Percentiles rank a stretch among this genome's conserved stretches.
Conservation (phyloP, 2,329 filamentous ascomycete species). For the Cladosporium sp. region DNA sequence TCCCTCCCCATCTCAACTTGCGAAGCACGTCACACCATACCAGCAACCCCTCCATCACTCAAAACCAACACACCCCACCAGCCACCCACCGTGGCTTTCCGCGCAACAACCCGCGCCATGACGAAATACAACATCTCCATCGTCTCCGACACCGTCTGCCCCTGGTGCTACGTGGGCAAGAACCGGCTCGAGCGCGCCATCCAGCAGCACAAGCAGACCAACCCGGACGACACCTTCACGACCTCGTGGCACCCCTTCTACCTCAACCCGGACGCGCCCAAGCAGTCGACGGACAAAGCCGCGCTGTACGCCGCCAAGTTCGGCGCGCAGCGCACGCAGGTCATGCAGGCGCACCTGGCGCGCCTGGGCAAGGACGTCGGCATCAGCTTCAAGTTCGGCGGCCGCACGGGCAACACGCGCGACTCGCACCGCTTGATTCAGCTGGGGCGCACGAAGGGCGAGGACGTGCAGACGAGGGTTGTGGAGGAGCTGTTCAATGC, state of each 20-base stretch:
- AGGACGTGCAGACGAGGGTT: slow-evolving; percentile 52
- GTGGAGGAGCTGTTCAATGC: slow-evolving; percentile 58
- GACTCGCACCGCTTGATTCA: slow-evolving; percentile 74
- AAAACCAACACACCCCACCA: neutral
- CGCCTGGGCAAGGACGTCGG: slow-evolving; percentile 58
- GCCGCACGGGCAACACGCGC: slow-evolving; percentile 67
- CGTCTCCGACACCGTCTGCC: slow-evolving; percentile 76
- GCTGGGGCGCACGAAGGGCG: slow-evolving; percentile 53
- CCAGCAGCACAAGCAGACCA: slow-evolving; percentile 49
- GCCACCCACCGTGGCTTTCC: slow-evolving; percentile 18
- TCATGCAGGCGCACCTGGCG: slow-evolving; percentile 53
- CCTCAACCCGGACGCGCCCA: slow-evolving; percentile 61
- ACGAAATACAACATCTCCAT: slow-evolving; percentile 69
- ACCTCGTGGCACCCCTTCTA: slow-evolving; percentile 76
- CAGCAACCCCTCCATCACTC: neutral
- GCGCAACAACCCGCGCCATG: slow-evolving; percentile 46
- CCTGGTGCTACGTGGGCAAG: slow-evolving; percentile 72
- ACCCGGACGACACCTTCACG: slow-evolving; percentile 61
- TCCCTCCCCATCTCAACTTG: neutral
- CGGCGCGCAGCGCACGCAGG: slow-evolving; percentile 52
- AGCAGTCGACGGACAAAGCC: slow-evolving; percentile 44
- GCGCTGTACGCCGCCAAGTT: slow-evolving; percentile 58
- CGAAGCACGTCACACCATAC: neutral
- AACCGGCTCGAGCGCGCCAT: slow-evolving; percentile 70
- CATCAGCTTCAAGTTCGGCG: slow-evolving; percentile 66